These are phyloP conservation scores for Sclerotinia nivalis DNA, from an alignment of 2,329 filamentous ascomycete genomes.

Conservation along the genomic window DNA sequence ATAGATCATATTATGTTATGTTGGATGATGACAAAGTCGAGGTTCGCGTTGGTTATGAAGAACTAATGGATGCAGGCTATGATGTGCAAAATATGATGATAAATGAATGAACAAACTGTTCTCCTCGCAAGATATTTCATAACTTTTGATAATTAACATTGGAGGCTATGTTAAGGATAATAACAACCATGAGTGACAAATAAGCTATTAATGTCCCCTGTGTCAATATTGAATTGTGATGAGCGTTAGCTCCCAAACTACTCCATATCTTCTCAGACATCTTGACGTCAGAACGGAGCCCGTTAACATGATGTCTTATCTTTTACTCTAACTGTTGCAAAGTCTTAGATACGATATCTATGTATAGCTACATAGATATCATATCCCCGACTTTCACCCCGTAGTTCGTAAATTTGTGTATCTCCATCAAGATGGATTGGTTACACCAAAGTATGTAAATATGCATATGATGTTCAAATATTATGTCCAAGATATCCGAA, in stretches of 20 bases:
- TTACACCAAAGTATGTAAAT: background rate
- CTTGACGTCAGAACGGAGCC: constrained; percentile 9
- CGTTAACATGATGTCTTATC: background rate
- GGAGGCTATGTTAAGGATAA: background rate
- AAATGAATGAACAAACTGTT: constrained; percentile 5
- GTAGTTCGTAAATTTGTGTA: constrained; percentile 12
- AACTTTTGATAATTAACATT: background rate
- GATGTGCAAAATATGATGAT: background rate
- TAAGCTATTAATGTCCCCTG: background rate
- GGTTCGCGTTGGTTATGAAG: background rate
- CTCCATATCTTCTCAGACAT: background rate
- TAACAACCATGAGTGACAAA: background rate
- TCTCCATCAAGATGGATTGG: constrained; percentile 1
- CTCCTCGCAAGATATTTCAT: background rate
- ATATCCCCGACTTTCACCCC: background rate
- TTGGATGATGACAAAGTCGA: background rate
- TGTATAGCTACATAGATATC: constrained; percentile 4
- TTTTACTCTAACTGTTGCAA: constrained; percentile 3
- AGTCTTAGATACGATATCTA: background rate
- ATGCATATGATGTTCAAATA: background rate
- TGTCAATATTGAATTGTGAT: constrained; percentile 14
- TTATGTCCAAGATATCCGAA: background rate
- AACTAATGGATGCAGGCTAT: background rate
- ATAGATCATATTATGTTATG: background rate
- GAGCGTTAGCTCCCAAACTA: background rate